Evolutionary conservation across 768 basidiomycete genomes (phyloP).

Genomic region (Trametes villosa): DNA sequence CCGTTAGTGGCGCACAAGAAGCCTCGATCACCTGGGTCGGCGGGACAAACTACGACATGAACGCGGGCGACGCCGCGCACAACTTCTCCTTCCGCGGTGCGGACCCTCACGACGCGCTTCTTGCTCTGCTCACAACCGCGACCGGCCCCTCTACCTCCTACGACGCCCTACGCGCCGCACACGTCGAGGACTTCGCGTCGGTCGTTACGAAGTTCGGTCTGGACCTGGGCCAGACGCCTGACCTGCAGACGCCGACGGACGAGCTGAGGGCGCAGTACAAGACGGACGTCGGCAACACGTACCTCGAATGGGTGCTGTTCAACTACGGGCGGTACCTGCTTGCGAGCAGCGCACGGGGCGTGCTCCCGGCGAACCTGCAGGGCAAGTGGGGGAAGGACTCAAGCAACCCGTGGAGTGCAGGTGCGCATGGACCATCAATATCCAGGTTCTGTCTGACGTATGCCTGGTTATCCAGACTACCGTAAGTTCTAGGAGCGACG

Average conservation of each 20-base stretch:
- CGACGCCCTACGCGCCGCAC: slow-evolving; percentile 45
- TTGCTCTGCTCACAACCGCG: slow-evolving; percentile 38
- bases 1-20: slow-evolving; percentile 50
- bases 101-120: slow-evolving; percentile 58
- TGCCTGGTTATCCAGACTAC: slow-evolving; percentile 33
- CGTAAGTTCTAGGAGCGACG: slow-evolving; percentile 42
- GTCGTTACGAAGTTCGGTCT: slow-evolving; percentile 55
- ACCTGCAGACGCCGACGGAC: slow-evolving; percentile 60
- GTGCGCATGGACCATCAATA: slow-evolving; percentile 39
- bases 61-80: slow-evolving; percentile 59
- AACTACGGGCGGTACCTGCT: slow-evolving; percentile 75
- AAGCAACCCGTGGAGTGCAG: slow-evolving; percentile 63
- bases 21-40: slow-evolving; percentile 76
- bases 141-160: slow-evolving; percentile 38
- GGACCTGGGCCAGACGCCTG: slow-evolving; percentile 60
- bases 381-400: slow-evolving; percentile 70
- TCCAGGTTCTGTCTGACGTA: neutral
- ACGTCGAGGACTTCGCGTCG: slow-evolving; percentile 53
- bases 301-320: slow-evolving; percentile 76
- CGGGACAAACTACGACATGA: slow-evolving; percentile 69
- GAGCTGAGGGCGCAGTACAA: slow-evolving; percentile 56
- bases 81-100: slow-evolving; percentile 65
- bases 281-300: slow-evolving; percentile 58
- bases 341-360: slow-evolving; percentile 61
- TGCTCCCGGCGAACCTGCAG: slow-evolving; percentile 72